Evolutionary conservation across 108 stramenopile genomes (phyloP).

Genomic region (Ochromonas danica): DNA sequence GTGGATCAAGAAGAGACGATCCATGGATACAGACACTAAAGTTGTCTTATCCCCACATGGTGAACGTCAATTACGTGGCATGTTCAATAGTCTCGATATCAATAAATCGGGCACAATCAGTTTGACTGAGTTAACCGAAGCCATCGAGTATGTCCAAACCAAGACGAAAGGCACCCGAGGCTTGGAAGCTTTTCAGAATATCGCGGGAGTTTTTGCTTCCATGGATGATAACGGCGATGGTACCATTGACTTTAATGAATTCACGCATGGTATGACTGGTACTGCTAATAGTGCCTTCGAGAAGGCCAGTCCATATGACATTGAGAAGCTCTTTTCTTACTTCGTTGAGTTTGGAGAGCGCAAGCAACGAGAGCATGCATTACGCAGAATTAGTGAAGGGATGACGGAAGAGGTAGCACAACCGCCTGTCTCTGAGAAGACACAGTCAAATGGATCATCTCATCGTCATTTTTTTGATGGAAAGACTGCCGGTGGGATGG

Average conservation of each 20-base stretch:
- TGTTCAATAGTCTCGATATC: slow-evolving; percentile 15
- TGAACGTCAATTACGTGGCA: slow-evolving; percentile 20
- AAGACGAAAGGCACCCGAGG: not conserved
- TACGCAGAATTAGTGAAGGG: not conserved
- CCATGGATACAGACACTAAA: slow-evolving; percentile 2
- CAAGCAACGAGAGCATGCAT: slow-evolving; percentile 26
- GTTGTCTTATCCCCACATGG: slow-evolving; percentile 3
- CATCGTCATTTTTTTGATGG: not conserved
- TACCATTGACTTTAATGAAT: slow-evolving; percentile 29
- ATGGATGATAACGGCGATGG: slow-evolving; percentile 30
- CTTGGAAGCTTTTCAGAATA: slow-evolving; percentile 18
- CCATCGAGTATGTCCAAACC: slow-evolving; percentile 18
- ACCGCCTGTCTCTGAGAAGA: slow-evolving; percentile 4
- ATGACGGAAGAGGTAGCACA: not conserved
- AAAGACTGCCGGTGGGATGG: not conserved
- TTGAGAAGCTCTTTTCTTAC: not conserved
- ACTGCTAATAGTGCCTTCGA: slow-evolving; percentile 18
- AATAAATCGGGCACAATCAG: slow-evolving; percentile 18
- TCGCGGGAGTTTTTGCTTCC: not conserved
- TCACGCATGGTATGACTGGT: slow-evolving; percentile 8
- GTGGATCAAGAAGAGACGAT: slow-evolving; percentile 27
- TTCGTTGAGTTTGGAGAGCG: slow-evolving; percentile 14
- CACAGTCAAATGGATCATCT: slow-evolving; percentile 27
- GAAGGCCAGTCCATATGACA: not conserved
- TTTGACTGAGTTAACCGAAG: slow-evolving; percentile 22